Base-by-base conservation (phyloP, 148 eudicot species). In the Camellia lanceoleosa region DNA sequence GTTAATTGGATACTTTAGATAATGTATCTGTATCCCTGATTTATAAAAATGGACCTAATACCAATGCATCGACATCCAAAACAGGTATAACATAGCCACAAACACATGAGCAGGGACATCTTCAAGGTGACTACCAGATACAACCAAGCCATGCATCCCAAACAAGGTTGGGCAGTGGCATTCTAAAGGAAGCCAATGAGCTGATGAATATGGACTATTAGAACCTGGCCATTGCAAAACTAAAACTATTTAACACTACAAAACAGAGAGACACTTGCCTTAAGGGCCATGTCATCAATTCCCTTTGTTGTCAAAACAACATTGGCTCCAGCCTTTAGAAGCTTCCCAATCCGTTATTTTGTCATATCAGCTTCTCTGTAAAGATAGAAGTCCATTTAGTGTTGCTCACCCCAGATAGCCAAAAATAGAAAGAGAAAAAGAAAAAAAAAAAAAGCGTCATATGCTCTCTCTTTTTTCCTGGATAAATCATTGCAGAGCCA, bases 281-380 rank as follows among this genome's bases (percentile, higher is more conserved):
- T 96, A n/a, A 96, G 95, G 81, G 99, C 94, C 99, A 96, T 94
- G 85, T 96, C 99, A 86, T 96, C 99, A 79, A 96, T 96, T 74
- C 98, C 99, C 81, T 96, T 96, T 18, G 99, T 91, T n/a, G 98
- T 94, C 80, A 96, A 79, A 79, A 96, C 81, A 59, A 96, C 97
- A 90, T 94, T 94, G 46, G 99, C 98, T 65, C 99, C 98, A 79
- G 98, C 95, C 83, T 94, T 92, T 7, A 94, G 84, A 81, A 94
- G 87, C 84, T 96, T 96, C 83, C 92, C 94, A 74, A 96, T 96
- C 66, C 97, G 94, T 82, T 94, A 98, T 83, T 96, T 96, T 56
- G 98, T 96, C 98, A 89, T 91, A 83, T 96, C 99, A 74, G 98
- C 98, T 86, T 94, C 99, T 84, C 98, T 96, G 93, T 72, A 79